phyloP scores from a whole-genome alignment of 2,329 filamentous ascomycete genomes.

The Trichoderma sp. region DNA sequence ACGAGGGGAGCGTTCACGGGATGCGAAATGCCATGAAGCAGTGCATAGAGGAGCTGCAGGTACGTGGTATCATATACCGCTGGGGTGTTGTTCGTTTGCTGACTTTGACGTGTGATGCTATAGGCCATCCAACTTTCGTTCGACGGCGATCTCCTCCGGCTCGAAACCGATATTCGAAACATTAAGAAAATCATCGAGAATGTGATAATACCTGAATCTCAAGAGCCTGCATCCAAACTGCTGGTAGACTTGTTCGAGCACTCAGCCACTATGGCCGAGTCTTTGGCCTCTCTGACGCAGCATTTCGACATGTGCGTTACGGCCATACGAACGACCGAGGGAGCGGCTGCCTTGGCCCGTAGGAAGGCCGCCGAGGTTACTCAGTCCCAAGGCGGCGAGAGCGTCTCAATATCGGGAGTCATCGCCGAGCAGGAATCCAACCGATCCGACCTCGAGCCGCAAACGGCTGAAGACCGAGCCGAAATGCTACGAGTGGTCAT shows the following conservation, averaged over 20 bases:
- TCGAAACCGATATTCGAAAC: conserved; percentile 69
- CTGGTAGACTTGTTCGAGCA: conserved; percentile 66
- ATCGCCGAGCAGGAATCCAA: conserved; percentile 57
- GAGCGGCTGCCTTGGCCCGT: conserved; percentile 65
- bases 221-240: conserved; percentile 47
- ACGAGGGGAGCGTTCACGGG: conserved; percentile 64
- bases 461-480: conserved; percentile 69
- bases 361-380: conserved; percentile 64
- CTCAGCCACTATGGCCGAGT: conserved; percentile 76
- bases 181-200: conserved; percentile 58
- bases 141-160: conserved; percentile 69
- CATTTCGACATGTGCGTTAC: conserved; percentile 94
- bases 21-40: conserved; percentile 65
- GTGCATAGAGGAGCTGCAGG: conserved; percentile 68
- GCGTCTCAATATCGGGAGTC: conserved; percentile 63
- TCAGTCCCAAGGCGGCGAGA: conserved; percentile 44
- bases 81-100: not conserved
- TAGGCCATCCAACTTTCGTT: conserved; percentile 67
- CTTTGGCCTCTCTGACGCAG: conserved; percentile 74
- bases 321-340: conserved; percentile 86
- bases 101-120: not conserved
- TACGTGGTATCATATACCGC: conserved; percentile 31
- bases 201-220: conserved; percentile 33
- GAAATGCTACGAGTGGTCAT: conserved; percentile 82
- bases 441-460: conserved; percentile 58